Conservation (phyloP, 2,329 filamentous ascomycete genomes). For the Hansfordia pulvinata region DNA sequence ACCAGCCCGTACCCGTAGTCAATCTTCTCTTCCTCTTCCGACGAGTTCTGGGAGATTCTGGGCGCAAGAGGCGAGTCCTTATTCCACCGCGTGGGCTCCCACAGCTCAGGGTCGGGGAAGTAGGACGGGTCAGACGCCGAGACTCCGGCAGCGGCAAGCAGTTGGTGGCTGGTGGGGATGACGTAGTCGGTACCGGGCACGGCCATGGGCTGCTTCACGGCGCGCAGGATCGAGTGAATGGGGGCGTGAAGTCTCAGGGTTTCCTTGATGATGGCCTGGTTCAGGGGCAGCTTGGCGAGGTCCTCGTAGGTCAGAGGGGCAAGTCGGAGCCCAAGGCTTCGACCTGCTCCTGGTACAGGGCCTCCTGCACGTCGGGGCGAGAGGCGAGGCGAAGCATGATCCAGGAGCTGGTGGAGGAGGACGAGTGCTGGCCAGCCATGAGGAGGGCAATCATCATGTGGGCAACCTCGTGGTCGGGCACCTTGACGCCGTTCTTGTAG, state of each 20-base stretch:
- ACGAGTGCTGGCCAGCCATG: constrained; percentile 87
- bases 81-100: constrained; percentile 90
- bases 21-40: constrained; percentile 57
- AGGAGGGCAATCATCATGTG: constrained; percentile 91
- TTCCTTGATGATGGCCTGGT: constrained; percentile 79
- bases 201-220: constrained; percentile 77
- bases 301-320: constrained; percentile 66
- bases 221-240: constrained; percentile 90
- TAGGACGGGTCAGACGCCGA: constrained; percentile 56
- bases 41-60: constrained; percentile 26
- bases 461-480: constrained; percentile 77
- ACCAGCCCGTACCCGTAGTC: constrained; percentile 93
- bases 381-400: constrained; percentile 71
- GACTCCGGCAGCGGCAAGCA: constrained; percentile 77
- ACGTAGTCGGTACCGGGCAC: constrained; percentile 73
- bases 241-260: constrained; percentile 83
- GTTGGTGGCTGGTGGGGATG: constrained; percentile 65
- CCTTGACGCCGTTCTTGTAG: constrained; percentile 68
- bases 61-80: constrained; percentile 43
- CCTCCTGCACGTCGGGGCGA: constrained; percentile 64
- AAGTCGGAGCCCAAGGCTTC: constrained; percentile 59
- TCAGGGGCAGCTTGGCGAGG: constrained; percentile 65
- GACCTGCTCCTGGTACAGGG: constrained; percentile 74
- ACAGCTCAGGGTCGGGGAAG: constrained; percentile 71
- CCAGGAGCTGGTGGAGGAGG: constrained; percentile 73